These are phyloP conservation scores for Plasmodium adleri DNA, from an alignment of 169 alveolate species.

Conservation along the genomic window DNA sequence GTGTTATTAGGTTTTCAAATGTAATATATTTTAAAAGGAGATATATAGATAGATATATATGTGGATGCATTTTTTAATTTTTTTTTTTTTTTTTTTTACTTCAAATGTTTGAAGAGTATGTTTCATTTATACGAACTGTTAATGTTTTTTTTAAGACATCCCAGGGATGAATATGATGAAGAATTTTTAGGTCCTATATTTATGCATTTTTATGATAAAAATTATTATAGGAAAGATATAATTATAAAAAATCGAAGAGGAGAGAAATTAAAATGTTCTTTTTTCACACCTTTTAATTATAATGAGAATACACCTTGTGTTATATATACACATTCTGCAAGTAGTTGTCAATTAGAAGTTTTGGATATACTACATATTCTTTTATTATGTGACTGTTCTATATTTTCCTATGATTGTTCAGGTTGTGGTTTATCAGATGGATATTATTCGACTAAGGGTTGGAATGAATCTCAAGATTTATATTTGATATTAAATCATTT, in stretches of 20 bases:
- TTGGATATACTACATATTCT: slow-evolving; percentile 62
- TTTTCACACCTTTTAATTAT: slow-evolving; percentile 64
- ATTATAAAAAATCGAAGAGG: slow-evolving; percentile 71
- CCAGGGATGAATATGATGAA: slow-evolving; percentile 72
- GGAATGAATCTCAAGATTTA: slow-evolving; percentile 75
- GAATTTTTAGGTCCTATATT: slow-evolving; percentile 73
- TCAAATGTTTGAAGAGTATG: slow-evolving; percentile 8
- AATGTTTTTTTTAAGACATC: slow-evolving; percentile 74
- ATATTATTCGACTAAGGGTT: slow-evolving; percentile 56
- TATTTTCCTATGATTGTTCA: slow-evolving; percentile 74
- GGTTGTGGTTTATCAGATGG: slow-evolving; percentile 77
- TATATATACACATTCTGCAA: slow-evolving; percentile 66
- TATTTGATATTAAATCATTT: slow-evolving; percentile 44
- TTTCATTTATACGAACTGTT: slow-evolving; percentile 66
- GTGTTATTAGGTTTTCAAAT: too few species aligned
- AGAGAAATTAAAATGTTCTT: slow-evolving; percentile 59
- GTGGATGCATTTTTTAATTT: too few species aligned
- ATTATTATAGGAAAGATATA: slow-evolving; percentile 62
- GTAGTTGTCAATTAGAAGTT: slow-evolving; percentile 69
- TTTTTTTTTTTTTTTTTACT: too few species aligned
- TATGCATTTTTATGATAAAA: slow-evolving; percentile 64
- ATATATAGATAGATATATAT: too few species aligned
- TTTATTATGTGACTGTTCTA: slow-evolving; percentile 51
- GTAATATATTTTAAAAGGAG: too few species aligned
- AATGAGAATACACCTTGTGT: slow-evolving; percentile 76